These are phyloP conservation scores for Xylaria cubensis DNA, from an alignment of 495 filamentous ascomycete genomes.

Conservation along the genomic window DNA sequence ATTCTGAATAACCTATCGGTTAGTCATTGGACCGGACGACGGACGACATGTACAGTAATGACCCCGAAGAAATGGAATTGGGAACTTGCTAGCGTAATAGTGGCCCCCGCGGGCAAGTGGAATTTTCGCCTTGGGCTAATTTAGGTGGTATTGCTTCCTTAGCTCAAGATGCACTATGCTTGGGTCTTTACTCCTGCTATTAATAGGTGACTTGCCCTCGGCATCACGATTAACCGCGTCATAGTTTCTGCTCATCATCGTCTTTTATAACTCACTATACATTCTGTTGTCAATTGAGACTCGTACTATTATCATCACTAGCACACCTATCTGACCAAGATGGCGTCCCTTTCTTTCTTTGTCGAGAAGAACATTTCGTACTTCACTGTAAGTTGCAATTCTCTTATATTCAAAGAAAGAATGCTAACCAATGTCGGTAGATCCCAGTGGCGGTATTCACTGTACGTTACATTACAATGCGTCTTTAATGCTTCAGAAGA, in stretches of 20 bases:
- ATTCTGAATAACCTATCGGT: neutral
- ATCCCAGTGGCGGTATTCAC: constrained; percentile 56
- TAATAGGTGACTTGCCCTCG: constrained; percentile 10
- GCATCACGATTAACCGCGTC: neutral
- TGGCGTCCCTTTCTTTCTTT: constrained; percentile 49
- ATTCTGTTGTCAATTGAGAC: neutral
- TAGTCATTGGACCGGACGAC: neutral
- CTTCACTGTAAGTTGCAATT: constrained; percentile 48
- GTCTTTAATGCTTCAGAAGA: neutral
- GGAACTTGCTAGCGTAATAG: neutral
- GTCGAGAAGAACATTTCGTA: constrained; percentile 51
- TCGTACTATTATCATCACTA: neutral
- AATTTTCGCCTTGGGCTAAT: neutral
- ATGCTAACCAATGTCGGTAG: constrained; percentile 32
- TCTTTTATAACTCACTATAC: neutral
- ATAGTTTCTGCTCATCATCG: neutral
- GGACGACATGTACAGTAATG: constrained; percentile 20
- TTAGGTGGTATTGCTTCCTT: neutral
- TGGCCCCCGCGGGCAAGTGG: constrained; percentile 3
- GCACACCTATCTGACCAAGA: constrained; percentile 30
- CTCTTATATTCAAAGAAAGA: neutral
- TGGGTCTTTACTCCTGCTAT: constrained; percentile 4
- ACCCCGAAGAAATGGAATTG: constrained; percentile 13
- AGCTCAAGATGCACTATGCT: neutral
- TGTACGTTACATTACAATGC: constrained; percentile 21